phyloP scores from a whole-genome alignment of 257 asterid genomes.

The Solanum rostratum region DNA sequence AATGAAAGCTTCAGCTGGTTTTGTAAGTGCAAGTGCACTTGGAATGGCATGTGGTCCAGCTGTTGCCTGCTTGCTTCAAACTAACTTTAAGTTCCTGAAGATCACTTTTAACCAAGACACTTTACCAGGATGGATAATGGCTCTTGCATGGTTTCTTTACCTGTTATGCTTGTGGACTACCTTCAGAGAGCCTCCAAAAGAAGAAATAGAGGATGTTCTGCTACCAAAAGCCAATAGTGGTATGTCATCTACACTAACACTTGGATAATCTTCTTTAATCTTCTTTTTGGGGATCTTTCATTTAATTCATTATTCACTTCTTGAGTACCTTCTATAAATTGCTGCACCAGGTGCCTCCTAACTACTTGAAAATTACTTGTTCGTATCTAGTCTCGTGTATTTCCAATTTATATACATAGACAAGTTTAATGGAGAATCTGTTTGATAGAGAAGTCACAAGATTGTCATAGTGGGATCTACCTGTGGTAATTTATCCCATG shows the following conservation, averaged over 20 bases:
- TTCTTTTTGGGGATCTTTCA: not conserved
- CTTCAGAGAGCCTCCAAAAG: constrained; percentile 66
- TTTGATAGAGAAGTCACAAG: not conserved
- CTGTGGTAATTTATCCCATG: not conserved
- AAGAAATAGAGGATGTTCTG: constrained; percentile 23
- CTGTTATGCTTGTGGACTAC: constrained; percentile 69
- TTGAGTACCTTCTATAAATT: not conserved
- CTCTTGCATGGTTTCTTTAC: constrained; percentile 68
- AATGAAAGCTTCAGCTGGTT: constrained; percentile 96
- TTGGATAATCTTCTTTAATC: not conserved
- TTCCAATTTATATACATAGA: not conserved
- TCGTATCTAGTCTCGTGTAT: not conserved
- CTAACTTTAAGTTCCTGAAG: constrained; percentile 46
- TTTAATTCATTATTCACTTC: not conserved
- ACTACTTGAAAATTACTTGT: not conserved
- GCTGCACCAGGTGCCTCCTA: not conserved
- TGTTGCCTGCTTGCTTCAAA: constrained; percentile 81
- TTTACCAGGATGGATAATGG: constrained; percentile 98
- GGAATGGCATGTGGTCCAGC: constrained; percentile 99
- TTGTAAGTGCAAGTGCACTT: constrained; percentile 97
- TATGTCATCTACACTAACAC: constrained; percentile 8
- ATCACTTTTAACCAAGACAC: constrained; percentile 78
- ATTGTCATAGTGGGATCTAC: not conserved
- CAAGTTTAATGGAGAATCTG: not conserved
- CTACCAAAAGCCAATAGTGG: constrained; percentile 36